Conservation (phyloP, 192 early-diverging fungal genomes). For the Funneliformis mosseae region DNA sequence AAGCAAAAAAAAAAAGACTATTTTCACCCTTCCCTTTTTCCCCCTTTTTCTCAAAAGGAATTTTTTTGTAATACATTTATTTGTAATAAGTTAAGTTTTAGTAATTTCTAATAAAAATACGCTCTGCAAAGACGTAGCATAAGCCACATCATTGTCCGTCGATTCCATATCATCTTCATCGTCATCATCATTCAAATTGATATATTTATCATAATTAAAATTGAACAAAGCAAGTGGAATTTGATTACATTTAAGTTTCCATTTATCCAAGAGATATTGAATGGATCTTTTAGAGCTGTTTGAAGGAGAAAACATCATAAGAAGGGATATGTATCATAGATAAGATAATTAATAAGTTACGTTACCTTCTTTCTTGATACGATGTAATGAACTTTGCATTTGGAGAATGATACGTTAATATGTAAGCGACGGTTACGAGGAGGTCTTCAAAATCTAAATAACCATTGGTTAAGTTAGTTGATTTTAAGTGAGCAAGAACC, state of each 20-base stretch:
- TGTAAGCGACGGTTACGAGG: conserved; percentile 59
- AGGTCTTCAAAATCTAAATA: conserved; percentile 67
- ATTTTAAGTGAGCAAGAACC: neutral
- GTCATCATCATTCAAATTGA: neutral
- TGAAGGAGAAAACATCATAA: neutral
- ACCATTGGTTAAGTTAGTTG: neutral
- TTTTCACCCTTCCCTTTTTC: too few species aligned
- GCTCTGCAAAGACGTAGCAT: neutral
- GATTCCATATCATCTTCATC: neutral
- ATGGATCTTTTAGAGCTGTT: conserved; percentile 26
- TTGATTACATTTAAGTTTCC: conserved; percentile 17
- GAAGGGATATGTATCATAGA: neutral
- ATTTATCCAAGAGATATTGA: conserved; percentile 33
- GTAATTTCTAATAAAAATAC: conserved; percentile 23
- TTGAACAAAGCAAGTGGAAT: conserved; percentile 22
- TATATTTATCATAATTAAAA: conserved; percentile 29
- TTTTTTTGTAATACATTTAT: too few species aligned
- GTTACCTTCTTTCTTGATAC: conserved; percentile 71
- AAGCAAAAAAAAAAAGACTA: too few species aligned
- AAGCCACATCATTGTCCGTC: neutral
- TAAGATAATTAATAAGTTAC: neutral
- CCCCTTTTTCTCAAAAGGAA: too few species aligned
- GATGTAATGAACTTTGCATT: conserved; percentile 64
- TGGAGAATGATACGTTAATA: conserved; percentile 57
- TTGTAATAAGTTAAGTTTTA: neutral